Conservation (phyloP, 768 basidiomycete species). For the Tricholoma hemisulphureum region DNA sequence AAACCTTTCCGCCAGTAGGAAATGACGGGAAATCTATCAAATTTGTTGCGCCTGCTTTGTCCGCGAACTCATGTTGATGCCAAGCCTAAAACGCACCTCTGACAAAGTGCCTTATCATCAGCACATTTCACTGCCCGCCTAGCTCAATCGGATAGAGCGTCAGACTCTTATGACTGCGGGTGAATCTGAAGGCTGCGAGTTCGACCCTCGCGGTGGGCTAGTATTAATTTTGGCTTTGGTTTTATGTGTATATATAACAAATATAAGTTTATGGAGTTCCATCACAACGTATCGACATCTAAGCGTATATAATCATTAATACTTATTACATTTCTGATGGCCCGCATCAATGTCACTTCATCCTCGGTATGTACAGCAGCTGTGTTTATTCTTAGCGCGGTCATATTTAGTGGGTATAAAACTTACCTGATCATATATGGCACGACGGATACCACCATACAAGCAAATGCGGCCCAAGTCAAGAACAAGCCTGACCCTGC, state of each 20-base stretch:
- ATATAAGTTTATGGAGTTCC: too few relatives aligned
- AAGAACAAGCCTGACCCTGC: conserved; percentile 63
- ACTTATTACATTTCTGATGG: conserved; percentile 13
- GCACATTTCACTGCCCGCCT: conserved; percentile 47
- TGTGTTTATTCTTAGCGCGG: conserved; percentile 24
- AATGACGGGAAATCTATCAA: too few relatives aligned
- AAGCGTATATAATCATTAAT: conserved; percentile 1
- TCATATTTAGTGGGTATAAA: neutral
- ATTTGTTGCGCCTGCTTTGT: too few relatives aligned
- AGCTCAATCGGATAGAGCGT: conserved; percentile 67
- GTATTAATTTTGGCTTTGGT: neutral
- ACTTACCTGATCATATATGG: conserved; percentile 79
- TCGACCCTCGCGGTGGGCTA: conserved; percentile 85
- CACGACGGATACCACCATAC: conserved; percentile 59
- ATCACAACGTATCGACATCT: too few relatives aligned
- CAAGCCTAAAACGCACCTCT: too few relatives aligned
- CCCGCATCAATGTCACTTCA: conserved; percentile 32
- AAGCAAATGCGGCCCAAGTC: conserved; percentile 73
- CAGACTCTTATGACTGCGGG: conserved; percentile 43
- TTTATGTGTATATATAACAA: neutral
- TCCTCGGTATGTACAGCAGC: conserved; percentile 81
- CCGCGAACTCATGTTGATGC: too few relatives aligned
- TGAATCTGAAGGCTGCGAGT: conserved; percentile 80
- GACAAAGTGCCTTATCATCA: too few relatives aligned
- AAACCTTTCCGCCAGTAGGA: too few relatives aligned